phyloP scores from a whole-genome alignment of 179 eudicot species.

The Corrigiola litoralis region DNA sequence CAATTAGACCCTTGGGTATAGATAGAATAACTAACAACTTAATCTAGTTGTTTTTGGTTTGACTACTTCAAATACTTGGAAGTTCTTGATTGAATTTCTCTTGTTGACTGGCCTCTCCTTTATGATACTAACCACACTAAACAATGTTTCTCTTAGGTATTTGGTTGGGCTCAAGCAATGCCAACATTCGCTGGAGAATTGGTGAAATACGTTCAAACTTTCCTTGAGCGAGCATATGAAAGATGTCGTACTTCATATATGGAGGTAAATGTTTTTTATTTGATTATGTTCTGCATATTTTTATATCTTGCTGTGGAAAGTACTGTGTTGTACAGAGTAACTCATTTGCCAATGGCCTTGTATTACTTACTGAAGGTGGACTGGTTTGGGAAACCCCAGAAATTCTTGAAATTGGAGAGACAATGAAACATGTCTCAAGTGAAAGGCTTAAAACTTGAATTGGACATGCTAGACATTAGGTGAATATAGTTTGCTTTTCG shows the following conservation, averaged over 20 bases:
- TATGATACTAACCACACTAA: not conserved
- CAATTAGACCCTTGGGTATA: too few relatives aligned
- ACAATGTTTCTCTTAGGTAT: conserved; percentile 40
- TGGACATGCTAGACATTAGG: not conserved
- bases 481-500: not conserved
- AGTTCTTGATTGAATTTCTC: not conserved
- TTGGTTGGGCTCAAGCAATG: conserved; percentile 99
- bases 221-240: conserved; percentile 96
- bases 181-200: conserved; percentile 90
- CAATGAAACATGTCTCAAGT: too few relatives aligned
- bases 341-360: too few relatives aligned
- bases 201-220: conserved; percentile 85
- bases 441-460: not conserved
- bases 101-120: not conserved
- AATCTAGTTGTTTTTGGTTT: not conserved
- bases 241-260: conserved; percentile 97
- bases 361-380: too few relatives aligned
- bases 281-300: not conserved
- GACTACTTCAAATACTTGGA: not conserved
- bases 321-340: not conserved
- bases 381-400: too few relatives aligned
- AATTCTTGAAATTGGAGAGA: not conserved
- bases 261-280: conserved; percentile 55
- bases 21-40: not conserved
- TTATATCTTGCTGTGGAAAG: not conserved